Percentiles rank a stretch among this genome's conserved stretches.
Evolutionary conservation across 495 filamentous ascomycete species (phyloP).

Genomic region (Neurospora tetraspora): DNA sequence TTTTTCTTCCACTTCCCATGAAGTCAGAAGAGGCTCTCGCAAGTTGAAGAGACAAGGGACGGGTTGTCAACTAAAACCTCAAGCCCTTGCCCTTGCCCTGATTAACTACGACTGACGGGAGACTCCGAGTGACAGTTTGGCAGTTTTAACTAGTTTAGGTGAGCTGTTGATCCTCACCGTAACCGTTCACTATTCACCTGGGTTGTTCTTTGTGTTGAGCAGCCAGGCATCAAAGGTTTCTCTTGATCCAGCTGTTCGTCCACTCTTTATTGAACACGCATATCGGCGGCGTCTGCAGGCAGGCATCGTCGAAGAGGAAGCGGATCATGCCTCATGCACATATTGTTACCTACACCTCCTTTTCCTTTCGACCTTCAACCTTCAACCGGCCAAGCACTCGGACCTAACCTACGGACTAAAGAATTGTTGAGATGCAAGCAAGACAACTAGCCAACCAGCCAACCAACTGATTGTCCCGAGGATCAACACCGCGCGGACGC

Average conservation of each 20-base stretch:
- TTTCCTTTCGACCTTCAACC: not conserved
- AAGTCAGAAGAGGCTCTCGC: not conserved
- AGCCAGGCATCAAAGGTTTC: not conserved
- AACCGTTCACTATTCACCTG: not conserved
- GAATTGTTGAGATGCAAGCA: not conserved
- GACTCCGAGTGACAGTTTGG: not conserved
- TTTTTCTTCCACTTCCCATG: not conserved
- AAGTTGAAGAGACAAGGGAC: not conserved
- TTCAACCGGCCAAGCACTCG: not conserved
- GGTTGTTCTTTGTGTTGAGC: not conserved
- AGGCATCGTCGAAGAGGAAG: not conserved
- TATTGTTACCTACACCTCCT: not conserved
- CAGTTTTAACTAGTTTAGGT: not conserved
- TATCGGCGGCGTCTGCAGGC: not conserved
- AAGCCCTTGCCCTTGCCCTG: not conserved
- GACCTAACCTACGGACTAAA: not conserved
- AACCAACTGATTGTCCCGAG: not conserved
- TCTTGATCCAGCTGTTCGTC: too few relatives aligned
- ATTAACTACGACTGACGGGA: not conserved
- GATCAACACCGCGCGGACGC: not conserved
- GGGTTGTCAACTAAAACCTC: not conserved
- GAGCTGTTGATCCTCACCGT: not conserved
- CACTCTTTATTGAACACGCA: not conserved
- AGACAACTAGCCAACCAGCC: not conserved
- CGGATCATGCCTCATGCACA: not conserved